Evolutionary conservation across 768 basidiomycete species (phyloP), one percentile per base, ranked within the genome.

Genomic region (Gloeostereum incarnatum): DNA sequence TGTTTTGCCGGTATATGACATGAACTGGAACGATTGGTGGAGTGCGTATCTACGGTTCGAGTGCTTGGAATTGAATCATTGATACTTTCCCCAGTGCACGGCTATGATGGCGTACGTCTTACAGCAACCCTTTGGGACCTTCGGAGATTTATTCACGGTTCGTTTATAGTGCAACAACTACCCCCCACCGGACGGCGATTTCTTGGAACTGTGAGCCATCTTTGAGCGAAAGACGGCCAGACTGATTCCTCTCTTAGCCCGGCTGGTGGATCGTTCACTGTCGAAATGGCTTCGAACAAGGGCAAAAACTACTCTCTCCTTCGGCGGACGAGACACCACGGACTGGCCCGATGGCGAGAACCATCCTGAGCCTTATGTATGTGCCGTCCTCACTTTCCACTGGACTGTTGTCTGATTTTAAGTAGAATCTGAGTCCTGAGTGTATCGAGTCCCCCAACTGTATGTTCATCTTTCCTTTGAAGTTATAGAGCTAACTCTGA

Each of bases 241-340:
- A n/a, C n/a, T n/a, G n/a, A n/a, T n/a, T n/a, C n/a, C n/a, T n/a
- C n/a, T n/a, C n/a, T n/a, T n/a, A n/a, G 72, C 7, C 73, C 72
- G 5, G 73, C 68, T 3, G 71, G 71, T 24, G 55, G 59, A 27
- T 53, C 56, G 26, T 73, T 74, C 49, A 62, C 59, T 1, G 62
- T 73, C 14, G 71, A 74, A 48, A 58, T 74, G 19, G 65, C 67
- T 4, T 57, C 62, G 5, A 73, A 75, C 50, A 64, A 66, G 7
- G n/a, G 73, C 62, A 19, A 55, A 63, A 44, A 75, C 72, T 17
- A 46, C 60, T 4, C 53, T 70, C 9, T 65, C 69, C 1, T 69
- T 64, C 48, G 44, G 53, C 36, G 68, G 69, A 7, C 31, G 50
- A 20, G 55, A 59, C 40, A 43, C 57, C 0, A 55, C 59, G 16